Percentiles rank a stretch among this genome's conserved stretches.
These are phyloP conservation scores for Rhizopogon sp. DNA, from an alignment of 768 basidiomycete genomes.

Conservation along the genomic window DNA sequence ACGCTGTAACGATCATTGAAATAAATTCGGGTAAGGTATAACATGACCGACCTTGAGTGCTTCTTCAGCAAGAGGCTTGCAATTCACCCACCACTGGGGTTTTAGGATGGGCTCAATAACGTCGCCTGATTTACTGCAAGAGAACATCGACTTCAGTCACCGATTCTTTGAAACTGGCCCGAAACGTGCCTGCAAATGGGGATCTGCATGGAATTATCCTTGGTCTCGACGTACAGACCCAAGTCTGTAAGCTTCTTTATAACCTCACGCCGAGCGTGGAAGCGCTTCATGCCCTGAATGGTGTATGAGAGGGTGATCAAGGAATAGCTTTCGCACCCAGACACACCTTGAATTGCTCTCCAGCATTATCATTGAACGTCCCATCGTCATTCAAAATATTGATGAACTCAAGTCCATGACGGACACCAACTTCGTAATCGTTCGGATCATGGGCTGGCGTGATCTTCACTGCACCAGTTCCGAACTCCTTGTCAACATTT, in stretches of 20 bases:
- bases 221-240: slow-evolving; percentile 84
- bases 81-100: slow-evolving; percentile 99
- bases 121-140: slow-evolving; percentile 86
- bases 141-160: slow-evolving; percentile 1
- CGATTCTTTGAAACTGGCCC: background rate
- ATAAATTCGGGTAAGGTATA: background rate
- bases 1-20: slow-evolving; percentile 43
- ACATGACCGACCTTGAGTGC: slow-evolving; percentile 62
- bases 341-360: slow-evolving; percentile 64
- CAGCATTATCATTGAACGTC: slow-evolving; percentile 88
- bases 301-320: background rate
- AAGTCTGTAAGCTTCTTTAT: slow-evolving; percentile 79
- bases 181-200: slow-evolving; percentile 77
- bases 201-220: slow-evolving; percentile 97
- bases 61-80: slow-evolving; percentile 86
- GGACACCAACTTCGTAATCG: slow-evolving; percentile 89
- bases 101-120: slow-evolving; percentile 93
- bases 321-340: background rate
- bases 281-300: slow-evolving; percentile 89
- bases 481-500: slow-evolving; percentile 88
- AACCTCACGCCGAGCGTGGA: slow-evolving; percentile 85
- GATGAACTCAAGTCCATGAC: slow-evolving; percentile 88
- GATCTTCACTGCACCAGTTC: slow-evolving; percentile 98
- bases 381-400: slow-evolving; percentile 97
- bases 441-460: slow-evolving; percentile 97